A percentile compares a stretch with the other conserved stretches of the same genome.
Evolutionary conservation across 805 yeast genomes (phyloP).

Genomic region (Scheffersomyces spartinae): DNA sequence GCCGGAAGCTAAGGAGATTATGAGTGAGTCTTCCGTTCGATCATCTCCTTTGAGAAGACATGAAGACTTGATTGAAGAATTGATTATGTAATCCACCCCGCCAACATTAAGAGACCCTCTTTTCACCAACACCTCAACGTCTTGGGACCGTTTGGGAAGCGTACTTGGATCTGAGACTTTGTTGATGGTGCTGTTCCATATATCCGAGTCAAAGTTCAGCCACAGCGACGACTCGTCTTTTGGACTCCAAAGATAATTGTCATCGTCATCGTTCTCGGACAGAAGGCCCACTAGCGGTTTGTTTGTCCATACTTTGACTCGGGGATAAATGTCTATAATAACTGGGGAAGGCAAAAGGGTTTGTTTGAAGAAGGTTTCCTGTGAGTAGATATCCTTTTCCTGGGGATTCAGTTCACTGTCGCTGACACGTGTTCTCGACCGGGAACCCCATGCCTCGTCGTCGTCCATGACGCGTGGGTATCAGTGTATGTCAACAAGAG

Average conservation of each 20-base stretch:
- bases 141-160: constrained; percentile 2
- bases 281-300: constrained; percentile 23
- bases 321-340: constrained; percentile 17
- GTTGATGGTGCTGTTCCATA: background rate
- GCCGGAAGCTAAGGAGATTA: constrained; percentile 28
- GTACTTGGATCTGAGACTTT: background rate
- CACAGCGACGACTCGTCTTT: no score
- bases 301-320: constrained; percentile 16
- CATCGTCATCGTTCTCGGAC: constrained; percentile 25
- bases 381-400: background rate
- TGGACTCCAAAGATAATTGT: constrained; percentile 13
- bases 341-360: constrained; percentile 28
- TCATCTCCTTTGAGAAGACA: constrained; percentile 13
- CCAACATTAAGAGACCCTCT: constrained; percentile 19
- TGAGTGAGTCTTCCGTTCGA: constrained; percentile 22
- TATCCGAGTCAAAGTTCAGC: no score
- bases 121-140: constrained; percentile 18
- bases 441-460: background rate
- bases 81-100: constrained; percentile 17
- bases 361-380: constrained; percentile 12
- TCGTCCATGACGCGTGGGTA: background rate
- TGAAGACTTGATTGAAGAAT: constrained; percentile 19
- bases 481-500: background rate
- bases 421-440: no score
- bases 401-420: no score